Evolutionary conservation across 352 stramenopile genomes (phyloP), one percentile per base, ranked within the genome.

Genomic region (Pythium brachiatum): DNA sequence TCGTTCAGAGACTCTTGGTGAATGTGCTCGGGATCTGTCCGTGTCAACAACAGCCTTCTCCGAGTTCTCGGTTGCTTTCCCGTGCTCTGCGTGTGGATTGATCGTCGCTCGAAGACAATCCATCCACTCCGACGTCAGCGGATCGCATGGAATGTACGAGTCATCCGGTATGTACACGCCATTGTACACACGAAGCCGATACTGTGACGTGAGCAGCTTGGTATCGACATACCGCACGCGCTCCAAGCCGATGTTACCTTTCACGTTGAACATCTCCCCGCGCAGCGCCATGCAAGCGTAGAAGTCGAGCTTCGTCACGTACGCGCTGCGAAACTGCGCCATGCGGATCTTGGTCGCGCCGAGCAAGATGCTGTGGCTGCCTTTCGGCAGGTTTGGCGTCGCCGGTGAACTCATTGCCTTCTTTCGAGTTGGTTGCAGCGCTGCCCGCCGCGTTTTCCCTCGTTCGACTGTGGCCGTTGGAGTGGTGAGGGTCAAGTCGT

Each of bases 261-360:
- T 94, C 61, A 92, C 78, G 48, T 94, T 92, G 57, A 92, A 87
- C 66, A 90, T 79, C 53, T 94, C 85, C 7, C 83, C 83, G 0
- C 73, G 81, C 27, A 92, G 78, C 12, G 81, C 79, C 83, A 94
- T 90, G 50, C 83, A 92, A 0, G 85, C 83, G 53, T 92, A 92
- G 43, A 92, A 89, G 62, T 94, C 85, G 25, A 90, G 81, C 60
- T 92, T 94, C 6, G 85, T 92, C 26, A 92, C 81, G 50, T 89
- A 92, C n/a, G 83, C 80, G 26, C 80, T 91, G 55, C 81, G 83
- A 41, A 94, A 94, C 47, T 91, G 83, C 7, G 81, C 80, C 72
- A 94, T 80, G 3, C 81, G 83, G 32, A 94, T 83, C 50, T 84
- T 89, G 0, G 85, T 92, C 1, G 79, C 85, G 0, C 85, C 85